Evolutionary conservation across 345 rosid genomes (phyloP).

Genomic region (Eucalyptus sp.): DNA sequence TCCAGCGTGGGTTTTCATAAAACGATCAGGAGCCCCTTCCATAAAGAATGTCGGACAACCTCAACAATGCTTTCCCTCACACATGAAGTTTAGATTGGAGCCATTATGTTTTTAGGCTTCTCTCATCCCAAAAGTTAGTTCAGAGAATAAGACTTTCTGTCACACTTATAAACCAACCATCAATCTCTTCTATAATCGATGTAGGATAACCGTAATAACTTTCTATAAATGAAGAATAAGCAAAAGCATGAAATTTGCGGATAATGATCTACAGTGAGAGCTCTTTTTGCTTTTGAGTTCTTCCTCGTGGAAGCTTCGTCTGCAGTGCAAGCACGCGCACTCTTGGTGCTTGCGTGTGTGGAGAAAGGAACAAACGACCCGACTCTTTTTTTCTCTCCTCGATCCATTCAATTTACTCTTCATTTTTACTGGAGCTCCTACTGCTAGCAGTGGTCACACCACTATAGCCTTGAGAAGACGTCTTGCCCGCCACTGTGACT

Average conservation of each 20-base stretch:
- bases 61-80: rapidly evolving
- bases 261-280: not conserved
- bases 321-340: not conserved
- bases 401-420: not conserved
- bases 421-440: not conserved
- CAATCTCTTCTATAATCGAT: too few relatives aligned
- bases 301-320: not conserved
- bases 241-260: not conserved
- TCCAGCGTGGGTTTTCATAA: not conserved
- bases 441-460: slow-evolving; percentile 4
- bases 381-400: not conserved
- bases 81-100: too few relatives aligned
- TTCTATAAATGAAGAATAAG: not conserved
- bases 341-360: not conserved
- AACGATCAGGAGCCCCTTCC: too few relatives aligned
- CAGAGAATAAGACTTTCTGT: rapidly evolving
- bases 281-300: not conserved
- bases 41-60: too few relatives aligned
- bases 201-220: rapidly evolving
- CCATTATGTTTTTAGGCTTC: too few relatives aligned
- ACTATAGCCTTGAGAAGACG: slow-evolving; percentile 7
- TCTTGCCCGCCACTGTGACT: not conserved
- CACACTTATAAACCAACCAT: rapidly evolving
- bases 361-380: not conserved
- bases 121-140: rapidly evolving